Evolutionary conservation across 768 basidiomycete species (phyloP).

Genomic region (Boletus rubropictus): DNA sequence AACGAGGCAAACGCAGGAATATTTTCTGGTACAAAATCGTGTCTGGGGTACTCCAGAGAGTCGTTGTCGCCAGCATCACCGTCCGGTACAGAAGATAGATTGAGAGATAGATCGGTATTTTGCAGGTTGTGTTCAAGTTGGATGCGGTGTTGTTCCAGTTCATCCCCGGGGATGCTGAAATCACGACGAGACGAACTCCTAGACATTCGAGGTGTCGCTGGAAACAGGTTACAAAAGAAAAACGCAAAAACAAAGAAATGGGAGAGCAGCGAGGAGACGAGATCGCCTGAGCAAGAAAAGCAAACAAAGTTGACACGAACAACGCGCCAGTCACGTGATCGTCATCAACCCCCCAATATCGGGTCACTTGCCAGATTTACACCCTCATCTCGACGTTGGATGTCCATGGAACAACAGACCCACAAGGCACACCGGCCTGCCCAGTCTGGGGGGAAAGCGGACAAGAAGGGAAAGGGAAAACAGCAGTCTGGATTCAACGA

Average conservation of each 20-base stretch:
- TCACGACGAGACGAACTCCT: slow-evolving; percentile 31
- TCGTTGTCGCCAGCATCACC: slow-evolving; percentile 41
- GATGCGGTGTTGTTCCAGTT: slow-evolving; percentile 70
- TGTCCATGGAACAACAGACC: slow-evolving; percentile 60
- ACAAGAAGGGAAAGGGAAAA: slow-evolving; percentile 71
- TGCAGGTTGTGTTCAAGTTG: slow-evolving; percentile 76
- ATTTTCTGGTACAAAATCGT: slow-evolving; percentile 53
- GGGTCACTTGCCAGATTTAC: slow-evolving; percentile 19
- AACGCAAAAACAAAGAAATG: slow-evolving; percentile 12
- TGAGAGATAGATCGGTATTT: slow-evolving; percentile 65
- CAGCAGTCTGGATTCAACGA: slow-evolving; percentile 81
- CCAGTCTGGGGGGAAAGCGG: slow-evolving; percentile 64
- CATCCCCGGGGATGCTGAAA: slow-evolving; percentile 61
- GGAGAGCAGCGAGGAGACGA: slow-evolving; percentile 5
- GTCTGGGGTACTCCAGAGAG: slow-evolving; percentile 66
- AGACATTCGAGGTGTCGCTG: slow-evolving; percentile 21
- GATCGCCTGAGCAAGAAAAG: background rate
- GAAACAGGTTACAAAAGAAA: slow-evolving; percentile 13
- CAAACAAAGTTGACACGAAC: slow-evolving; percentile 19
- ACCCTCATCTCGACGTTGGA: background rate
- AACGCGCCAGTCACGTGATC: slow-evolving; percentile 30
- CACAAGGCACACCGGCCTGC: slow-evolving; percentile 82
- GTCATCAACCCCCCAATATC: slow-evolving; percentile 6
- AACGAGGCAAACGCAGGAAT: slow-evolving; percentile 58
- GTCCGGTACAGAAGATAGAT: slow-evolving; percentile 51